phyloP scores from a whole-genome alignment of 2,329 filamentous ascomycete species.

The Diaporthe caulivora region DNA sequence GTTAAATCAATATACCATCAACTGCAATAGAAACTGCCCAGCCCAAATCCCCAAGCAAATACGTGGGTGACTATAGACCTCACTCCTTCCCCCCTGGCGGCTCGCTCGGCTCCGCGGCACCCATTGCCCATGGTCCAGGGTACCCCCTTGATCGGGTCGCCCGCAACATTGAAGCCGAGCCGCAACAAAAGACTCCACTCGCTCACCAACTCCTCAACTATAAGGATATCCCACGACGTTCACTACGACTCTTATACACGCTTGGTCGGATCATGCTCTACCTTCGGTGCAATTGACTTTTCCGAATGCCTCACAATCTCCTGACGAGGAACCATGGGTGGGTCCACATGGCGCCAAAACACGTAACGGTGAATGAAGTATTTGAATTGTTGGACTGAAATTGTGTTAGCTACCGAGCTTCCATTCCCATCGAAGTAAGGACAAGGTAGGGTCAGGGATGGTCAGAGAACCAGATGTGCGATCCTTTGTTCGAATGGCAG shows the following conservation, averaged over 20 bases:
- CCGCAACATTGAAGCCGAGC: conserved; percentile 3
- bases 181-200: background rate
- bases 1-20: background rate
- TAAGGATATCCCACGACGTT: background rate
- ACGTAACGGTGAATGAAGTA: conserved; percentile 50
- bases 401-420: background rate
- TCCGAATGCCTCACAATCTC: conserved; percentile 44
- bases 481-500: background rate
- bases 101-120: conserved; percentile 24
- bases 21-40: background rate
- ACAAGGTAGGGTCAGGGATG: background rate
- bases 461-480: background rate
- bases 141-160: background rate
- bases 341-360: conserved; percentile 45
- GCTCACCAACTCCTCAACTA: background rate
- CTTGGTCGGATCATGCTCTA: conserved; percentile 45
- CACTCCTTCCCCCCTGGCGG: background rate
- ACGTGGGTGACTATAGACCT: background rate
- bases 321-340: conserved; percentile 45
- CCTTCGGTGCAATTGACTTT: conserved; percentile 45
- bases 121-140: background rate
- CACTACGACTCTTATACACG: conserved; percentile 43
- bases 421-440: background rate
- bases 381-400: conserved; percentile 43
- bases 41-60: background rate